Percentiles rank a stretch among this genome's conserved stretches.
These are phyloP conservation scores for Royoungia palumana DNA, from an alignment of 768 basidiomycete genomes.

Conservation along the genomic window DNA sequence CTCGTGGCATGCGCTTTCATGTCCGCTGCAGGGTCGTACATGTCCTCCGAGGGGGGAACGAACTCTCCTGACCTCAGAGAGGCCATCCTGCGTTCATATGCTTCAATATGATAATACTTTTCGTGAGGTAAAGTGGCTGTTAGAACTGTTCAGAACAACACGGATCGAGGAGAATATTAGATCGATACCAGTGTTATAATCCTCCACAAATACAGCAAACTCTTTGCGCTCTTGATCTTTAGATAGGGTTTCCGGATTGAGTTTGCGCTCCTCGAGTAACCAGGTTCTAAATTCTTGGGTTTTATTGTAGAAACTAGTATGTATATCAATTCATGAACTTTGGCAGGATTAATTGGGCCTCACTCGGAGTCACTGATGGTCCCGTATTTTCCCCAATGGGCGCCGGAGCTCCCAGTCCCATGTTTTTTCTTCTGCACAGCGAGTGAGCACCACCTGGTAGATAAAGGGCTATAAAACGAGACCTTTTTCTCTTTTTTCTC, in stretches of 20 bases:
- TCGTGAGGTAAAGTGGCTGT: conserved; percentile 89
- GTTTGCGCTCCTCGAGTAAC: conserved; percentile 89
- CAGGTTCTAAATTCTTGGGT: conserved; percentile 86
- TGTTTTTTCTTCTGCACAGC: conserved; percentile 54
- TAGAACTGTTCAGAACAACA: not conserved
- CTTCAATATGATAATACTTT: conserved; percentile 90
- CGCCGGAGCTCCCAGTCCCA: conserved; percentile 41
- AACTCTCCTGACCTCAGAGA: conserved; percentile 82
- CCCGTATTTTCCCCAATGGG: conserved; percentile 89
- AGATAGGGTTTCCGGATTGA: conserved; percentile 85
- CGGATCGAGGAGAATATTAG: not conserved
- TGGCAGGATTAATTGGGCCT: conserved; percentile 25
- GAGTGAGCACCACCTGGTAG: not conserved
- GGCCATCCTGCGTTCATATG: conserved; percentile 81
- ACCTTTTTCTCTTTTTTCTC: conserved; percentile 74
- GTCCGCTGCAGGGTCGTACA: conserved; percentile 83
- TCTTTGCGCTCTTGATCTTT: conserved; percentile 87
- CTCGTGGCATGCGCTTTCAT: conserved; percentile 69
- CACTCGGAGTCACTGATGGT: conserved; percentile 84
- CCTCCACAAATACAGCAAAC: conserved; percentile 78
- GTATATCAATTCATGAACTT: conserved; percentile 12
- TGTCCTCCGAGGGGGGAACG: conserved; percentile 64
- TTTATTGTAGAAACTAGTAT: conserved; percentile 73
- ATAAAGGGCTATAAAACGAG: conserved; percentile 14
- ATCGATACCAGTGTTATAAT: conserved; percentile 71